phyloP scores from a whole-genome alignment of 345 rosid genomes.

The Syzygium grande region DNA sequence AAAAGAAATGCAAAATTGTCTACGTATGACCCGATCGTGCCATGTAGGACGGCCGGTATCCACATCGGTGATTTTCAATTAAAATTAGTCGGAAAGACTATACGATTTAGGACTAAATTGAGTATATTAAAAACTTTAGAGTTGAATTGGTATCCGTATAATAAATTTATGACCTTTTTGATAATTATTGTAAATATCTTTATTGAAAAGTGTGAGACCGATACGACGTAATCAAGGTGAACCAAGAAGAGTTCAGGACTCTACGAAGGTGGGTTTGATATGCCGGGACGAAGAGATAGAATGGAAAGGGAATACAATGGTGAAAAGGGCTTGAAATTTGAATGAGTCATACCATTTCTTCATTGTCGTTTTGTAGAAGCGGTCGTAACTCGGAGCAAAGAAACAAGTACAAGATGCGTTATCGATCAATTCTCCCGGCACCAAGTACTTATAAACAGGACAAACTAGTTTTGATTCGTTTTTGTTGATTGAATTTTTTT shows the following conservation, averaged over 20 bases:
- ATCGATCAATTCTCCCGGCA: background rate
- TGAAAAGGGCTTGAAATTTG: background rate
- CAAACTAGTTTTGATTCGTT: background rate
- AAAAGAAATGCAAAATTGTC: no score
- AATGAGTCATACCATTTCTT: background rate
- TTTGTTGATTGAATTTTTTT: background rate
- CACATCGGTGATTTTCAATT: rapidly evolving
- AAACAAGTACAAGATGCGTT: background rate
- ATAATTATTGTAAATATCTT: no score
- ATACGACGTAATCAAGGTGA: no score
- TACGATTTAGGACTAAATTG: no score
- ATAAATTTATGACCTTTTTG: no score
- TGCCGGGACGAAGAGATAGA: background rate
- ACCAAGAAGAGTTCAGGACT: no score
- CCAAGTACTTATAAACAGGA: background rate
- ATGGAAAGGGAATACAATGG: background rate
- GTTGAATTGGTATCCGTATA: no score
- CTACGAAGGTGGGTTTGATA: background rate
- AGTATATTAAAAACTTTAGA: no score
- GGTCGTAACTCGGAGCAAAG: background rate
- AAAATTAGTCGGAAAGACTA: no score
- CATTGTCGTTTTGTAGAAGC: background rate
- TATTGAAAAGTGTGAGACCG: no score
- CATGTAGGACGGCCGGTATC: rapidly evolving
- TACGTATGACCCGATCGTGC: rapidly evolving